Base-by-base conservation (phyloP, 345 rosid species). In the Lumnitzera racemosa region DNA sequence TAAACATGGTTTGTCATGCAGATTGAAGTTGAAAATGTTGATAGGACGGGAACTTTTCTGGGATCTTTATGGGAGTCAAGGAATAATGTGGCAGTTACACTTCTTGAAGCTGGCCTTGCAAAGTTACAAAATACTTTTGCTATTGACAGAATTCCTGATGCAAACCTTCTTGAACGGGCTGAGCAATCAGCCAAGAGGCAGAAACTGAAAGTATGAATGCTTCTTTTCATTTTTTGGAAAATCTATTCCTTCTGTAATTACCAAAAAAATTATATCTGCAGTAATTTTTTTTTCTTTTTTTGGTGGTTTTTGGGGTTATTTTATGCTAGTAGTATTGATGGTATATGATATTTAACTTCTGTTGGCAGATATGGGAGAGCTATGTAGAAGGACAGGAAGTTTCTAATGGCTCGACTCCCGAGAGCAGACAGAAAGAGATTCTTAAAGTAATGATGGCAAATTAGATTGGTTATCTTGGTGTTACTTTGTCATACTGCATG, bases 361-460 rank as follows among this genome's bases (percentile, higher is more conserved):
- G 46, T 61, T 62, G 70, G 53, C 78, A 95, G 99, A 74, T 90
- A 47, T 95, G 99, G 99, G 98, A 90, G 79, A 91, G 88, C 36
- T 90, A 81, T 77, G 98, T 95, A 53, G 99, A 95, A 83, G 99
- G 99, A 70, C 96, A 88, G 71, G 98, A 83, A 74, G 86, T 76
- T 13, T 65, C 88, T 48, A 83, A 82, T 67, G 88, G 90, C 64
- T 52, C 92, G 47, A 76, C 76, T 17, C 78, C 66, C 62, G 98
- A 88, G 69, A 81, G 74, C 79, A 88, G 78, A 73, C 89, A 90
- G 69, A 95, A 95, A 71, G 99, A 95, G 83, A 78, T 84, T 57
- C 67, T 88, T 41, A 80, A 95, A 90, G 99, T 94, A 63, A 59
- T 61, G 24, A 46, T 47, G 49, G 56, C 41, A 52, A 48, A 46